Evolutionary conservation across 768 basidiomycete species (phyloP).

Genomic region (Mycena galopus): DNA sequence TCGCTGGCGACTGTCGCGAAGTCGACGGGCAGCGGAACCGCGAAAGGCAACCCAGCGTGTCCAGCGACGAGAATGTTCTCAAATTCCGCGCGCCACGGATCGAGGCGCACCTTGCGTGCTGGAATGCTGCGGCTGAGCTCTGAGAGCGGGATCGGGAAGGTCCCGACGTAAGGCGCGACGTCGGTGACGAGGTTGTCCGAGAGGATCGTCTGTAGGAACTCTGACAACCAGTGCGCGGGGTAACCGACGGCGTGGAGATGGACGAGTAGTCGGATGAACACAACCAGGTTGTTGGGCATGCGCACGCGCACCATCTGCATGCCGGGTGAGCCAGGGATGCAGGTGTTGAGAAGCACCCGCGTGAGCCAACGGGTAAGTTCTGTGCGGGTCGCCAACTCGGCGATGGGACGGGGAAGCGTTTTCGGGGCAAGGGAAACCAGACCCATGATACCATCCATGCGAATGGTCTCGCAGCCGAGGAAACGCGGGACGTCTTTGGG

Average conservation of each 20-base stretch:
- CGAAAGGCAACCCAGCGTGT: background rate
- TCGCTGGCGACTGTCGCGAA: background rate
- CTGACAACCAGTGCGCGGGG: slow-evolving; percentile 52
- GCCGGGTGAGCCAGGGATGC: background rate
- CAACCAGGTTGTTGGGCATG: slow-evolving; percentile 48
- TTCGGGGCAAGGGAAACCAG: background rate
- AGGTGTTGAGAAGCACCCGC: slow-evolving; percentile 1
- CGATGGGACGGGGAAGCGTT: background rate
- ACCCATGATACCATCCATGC: background rate
- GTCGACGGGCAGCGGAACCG: background rate
- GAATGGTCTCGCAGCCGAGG: slow-evolving; percentile 4
- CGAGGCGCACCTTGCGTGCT: background rate
- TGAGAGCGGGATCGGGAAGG: background rate
- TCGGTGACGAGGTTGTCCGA: slow-evolving; percentile 43
- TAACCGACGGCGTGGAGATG: slow-evolving; percentile 50
- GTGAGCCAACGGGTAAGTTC: slow-evolving; percentile 3
- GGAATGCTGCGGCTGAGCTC: background rate
- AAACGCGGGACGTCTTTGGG: background rate
- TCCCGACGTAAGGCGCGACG: slow-evolving; percentile 38
- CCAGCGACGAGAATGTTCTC: background rate
- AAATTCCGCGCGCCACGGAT: slow-evolving; percentile 8
- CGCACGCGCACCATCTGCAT: background rate
- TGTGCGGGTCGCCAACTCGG: background rate
- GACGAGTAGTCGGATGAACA: slow-evolving; percentile 48
- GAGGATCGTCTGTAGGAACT: slow-evolving; percentile 44